A percentile compares a stretch with the other conserved stretches of the same genome.
These are phyloP conservation scores for Pezicula neosporulosa DNA, from an alignment of 2,329 filamentous ascomycete species.

Conservation along the genomic window DNA sequence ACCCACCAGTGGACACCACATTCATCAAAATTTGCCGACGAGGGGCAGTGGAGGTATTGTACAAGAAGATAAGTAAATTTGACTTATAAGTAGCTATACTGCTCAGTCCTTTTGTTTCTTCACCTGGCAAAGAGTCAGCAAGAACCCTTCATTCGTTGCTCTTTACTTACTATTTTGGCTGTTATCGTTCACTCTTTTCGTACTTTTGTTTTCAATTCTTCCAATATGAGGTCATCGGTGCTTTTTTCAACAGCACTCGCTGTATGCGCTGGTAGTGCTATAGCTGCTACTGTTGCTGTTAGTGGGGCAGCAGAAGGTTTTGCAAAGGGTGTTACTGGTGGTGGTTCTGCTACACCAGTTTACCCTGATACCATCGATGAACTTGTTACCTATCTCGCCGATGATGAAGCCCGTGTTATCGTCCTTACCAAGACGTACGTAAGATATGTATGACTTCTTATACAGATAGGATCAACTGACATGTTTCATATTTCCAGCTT, in stretches of 20 bases:
- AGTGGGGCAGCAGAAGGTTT: constrained; percentile 14
- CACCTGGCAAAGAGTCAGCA: too few relatives aligned
- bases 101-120: too few relatives aligned
- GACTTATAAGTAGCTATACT: too few relatives aligned
- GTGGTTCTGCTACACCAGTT: constrained; percentile 49
- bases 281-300: constrained; percentile 7
- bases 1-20: too few relatives aligned
- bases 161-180: too few relatives aligned
- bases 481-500: constrained; percentile 50
- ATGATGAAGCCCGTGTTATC: constrained; percentile 51
- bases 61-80: too few relatives aligned
- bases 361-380: constrained; percentile 51
- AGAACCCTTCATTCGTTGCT: too few relatives aligned
- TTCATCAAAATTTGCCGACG: too few relatives aligned
- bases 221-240: not conserved
- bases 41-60: too few relatives aligned
- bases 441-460: constrained; percentile 45
- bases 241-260: not conserved
- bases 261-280: not conserved
- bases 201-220: not conserved
- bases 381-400: constrained; percentile 55
- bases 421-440: constrained; percentile 48
- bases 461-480: constrained; percentile 52
- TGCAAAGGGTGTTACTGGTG: constrained; percentile 51
- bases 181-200: too few relatives aligned